Percentiles rank a stretch among this genome's conserved stretches.
Conservation (phyloP, 768 basidiomycete genomes). For the Kwoniella pini region DNA sequence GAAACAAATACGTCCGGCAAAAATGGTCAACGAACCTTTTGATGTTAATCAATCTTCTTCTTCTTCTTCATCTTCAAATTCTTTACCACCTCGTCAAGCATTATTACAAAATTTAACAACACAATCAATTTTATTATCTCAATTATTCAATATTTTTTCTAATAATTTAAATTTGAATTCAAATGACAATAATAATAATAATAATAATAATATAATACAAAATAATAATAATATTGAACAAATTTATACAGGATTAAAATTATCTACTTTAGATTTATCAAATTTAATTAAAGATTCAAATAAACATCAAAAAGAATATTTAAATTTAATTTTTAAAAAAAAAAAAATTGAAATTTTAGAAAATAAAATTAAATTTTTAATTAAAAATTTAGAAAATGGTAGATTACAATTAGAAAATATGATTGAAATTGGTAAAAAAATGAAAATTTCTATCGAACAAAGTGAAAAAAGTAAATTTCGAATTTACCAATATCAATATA, state of each 20-base stretch:
- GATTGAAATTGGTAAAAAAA: constrained; percentile 23
- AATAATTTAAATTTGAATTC: no score
- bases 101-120: constrained; percentile 38
- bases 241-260: constrained; percentile 24
- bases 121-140: constrained; percentile 33
- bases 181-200: background rate
- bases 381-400: constrained; percentile 27
- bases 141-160: constrained; percentile 35
- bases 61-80: constrained; percentile 7
- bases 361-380: constrained; percentile 21
- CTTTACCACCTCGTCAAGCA: constrained; percentile 10
- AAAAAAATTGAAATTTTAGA: constrained; percentile 32
- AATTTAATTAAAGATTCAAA: constrained; percentile 23
- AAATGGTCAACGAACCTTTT: constrained; percentile 5
- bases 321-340: constrained; percentile 18
- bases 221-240: constrained; percentile 7
- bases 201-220: background rate
- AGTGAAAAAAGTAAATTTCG: constrained; percentile 33
- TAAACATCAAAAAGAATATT: constrained; percentile 35
- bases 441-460: constrained; percentile 23
- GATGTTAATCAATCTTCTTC: background rate
- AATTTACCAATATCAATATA: no score
- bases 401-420: constrained; percentile 36
- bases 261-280: constrained; percentile 29
- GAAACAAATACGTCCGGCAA: no score